Evolutionary conservation across 495 filamentous ascomycete species (phyloP), one percentile per base, ranked within the genome.

Genomic region (Aspergillus indologenus): DNA sequence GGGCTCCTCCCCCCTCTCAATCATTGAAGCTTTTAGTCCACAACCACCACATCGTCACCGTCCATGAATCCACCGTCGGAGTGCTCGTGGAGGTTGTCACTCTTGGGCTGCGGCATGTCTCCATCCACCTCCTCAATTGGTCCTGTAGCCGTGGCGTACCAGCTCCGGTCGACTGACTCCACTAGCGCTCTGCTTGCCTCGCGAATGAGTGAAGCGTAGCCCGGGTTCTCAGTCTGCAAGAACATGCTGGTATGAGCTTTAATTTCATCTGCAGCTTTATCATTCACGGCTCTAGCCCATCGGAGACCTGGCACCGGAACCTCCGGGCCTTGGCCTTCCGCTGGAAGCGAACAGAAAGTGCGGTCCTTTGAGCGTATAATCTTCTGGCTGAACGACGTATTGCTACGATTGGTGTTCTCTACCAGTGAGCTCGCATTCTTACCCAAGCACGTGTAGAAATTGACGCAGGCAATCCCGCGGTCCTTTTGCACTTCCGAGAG

Each of bases 211-310:
- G 75, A 79, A 61, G 83, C 80, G 63, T 91, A 96, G 15, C 83
- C 89, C 12, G 90, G 88, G 68, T 98, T 96, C 43, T 89, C 81
- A 64, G 82, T 87, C 7, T 86, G 82, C 54, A 84, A 76, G 63
- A 98, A 98, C 91, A 98, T 96, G 50, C 81, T 83, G 74, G 89
- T 87, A 77, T 98, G 94, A 14, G 95, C 93, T 61, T 76, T 75
- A 8, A 84, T 83, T 75, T 98, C 94, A 58, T 96, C 91, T 24
- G 59, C 73, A 2, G 87, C 90, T 66, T 81, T 84, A 58, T 92
- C 83, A 71, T 98, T 98, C 49, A 90, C 76, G 15, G 85, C 85
- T 58, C 82, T 82, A 54, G 78, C 72, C 85, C 88, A 92, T 60
- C 78, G 75, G 40, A 79, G 60, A 8, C 74, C 76, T 45, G 58